Evolutionary conservation across 2,329 filamentous ascomycete species (phyloP).

Genomic region (Biscogniauxia mediterranea): DNA sequence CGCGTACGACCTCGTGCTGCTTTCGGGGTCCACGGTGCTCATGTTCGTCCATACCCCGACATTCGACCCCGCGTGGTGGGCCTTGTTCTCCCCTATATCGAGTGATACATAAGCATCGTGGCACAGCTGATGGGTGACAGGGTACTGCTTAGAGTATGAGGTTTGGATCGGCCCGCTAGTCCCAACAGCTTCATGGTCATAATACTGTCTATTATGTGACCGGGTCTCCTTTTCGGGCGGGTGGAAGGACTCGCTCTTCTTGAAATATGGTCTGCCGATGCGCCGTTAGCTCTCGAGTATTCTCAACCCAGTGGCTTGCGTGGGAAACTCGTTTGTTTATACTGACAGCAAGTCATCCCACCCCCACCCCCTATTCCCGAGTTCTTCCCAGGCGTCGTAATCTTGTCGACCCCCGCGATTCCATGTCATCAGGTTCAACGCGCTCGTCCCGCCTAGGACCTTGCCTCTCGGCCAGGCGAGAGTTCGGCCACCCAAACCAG

Average conservation of each 20-base stretch:
- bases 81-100: conserved; percentile 36
- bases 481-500: conserved; percentile 37
- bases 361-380: conserved; percentile 59
- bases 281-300: neutral
- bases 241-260: conserved; percentile 48
- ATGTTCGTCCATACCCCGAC: conserved; percentile 40
- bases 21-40: conserved; percentile 33
- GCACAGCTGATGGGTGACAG: conserved; percentile 44
- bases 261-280: conserved; percentile 45
- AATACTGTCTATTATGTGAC: conserved; percentile 36
- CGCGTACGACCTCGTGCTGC: conserved; percentile 39
- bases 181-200: conserved; percentile 42
- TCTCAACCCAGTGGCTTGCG: neutral
- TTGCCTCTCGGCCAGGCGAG: conserved; percentile 44
- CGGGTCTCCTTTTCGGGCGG: conserved; percentile 35
- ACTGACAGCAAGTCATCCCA: conserved; percentile 46
- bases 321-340: neutral
- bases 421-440: conserved; percentile 59
- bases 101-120: conserved; percentile 39
- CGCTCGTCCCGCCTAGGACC: conserved; percentile 61
- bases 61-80: conserved; percentile 39
- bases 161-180: conserved; percentile 47
- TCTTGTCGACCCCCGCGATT: conserved; percentile 46
- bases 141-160: conserved; percentile 42
- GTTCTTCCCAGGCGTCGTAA: conserved; percentile 54